A percentile compares a stretch with the other conserved stretches of the same genome.
Evolutionary conservation across 2,329 filamentous ascomycete species (phyloP).

Genomic region (Hansfordia pulvinata): DNA sequence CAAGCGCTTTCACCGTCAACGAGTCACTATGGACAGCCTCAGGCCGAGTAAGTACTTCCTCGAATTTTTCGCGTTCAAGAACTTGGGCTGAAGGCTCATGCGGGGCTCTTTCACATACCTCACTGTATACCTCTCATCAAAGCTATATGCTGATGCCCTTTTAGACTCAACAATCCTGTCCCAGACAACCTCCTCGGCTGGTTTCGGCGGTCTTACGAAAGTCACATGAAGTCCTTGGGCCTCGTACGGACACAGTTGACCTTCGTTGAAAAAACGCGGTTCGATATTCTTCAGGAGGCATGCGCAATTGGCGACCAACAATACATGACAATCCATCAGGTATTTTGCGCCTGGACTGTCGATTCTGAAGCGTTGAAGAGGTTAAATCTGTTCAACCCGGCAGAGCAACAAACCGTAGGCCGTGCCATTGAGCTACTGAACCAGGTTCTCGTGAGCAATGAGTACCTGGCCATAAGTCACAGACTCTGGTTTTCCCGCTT

Average conservation of each 20-base stretch:
- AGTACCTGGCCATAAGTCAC: slow-evolving; percentile 11
- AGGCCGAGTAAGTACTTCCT: no score
- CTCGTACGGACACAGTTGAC: background rate
- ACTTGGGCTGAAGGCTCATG: no score
- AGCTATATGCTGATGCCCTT: background rate
- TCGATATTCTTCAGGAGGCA: slow-evolving; percentile 42
- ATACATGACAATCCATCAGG: slow-evolving; percentile 52
- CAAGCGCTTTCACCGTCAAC: no score
- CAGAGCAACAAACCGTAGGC: no score
- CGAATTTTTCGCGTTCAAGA: no score
- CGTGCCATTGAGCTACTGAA: slow-evolving; percentile 21
- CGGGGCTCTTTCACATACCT: no score
- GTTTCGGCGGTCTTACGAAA: no score
- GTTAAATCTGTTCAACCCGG: slow-evolving; percentile 17
- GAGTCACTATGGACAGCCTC: no score
- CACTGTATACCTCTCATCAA: no score
- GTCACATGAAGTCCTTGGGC: background rate
- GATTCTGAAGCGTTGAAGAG: slow-evolving; percentile 9
- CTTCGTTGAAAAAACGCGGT: slow-evolving; percentile 29
- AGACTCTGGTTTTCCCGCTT: slow-evolving; percentile 23
- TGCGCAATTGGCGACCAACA: slow-evolving; percentile 42
- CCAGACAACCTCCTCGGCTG: no score
- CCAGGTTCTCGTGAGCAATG: slow-evolving; percentile 23
- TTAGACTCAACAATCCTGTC: no score
- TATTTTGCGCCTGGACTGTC: slow-evolving; percentile 44